Evolutionary conservation across 1,139 yeast genomes (phyloP), one percentile per base, ranked within the genome.

Genomic region (Suhomyces maxii): DNA sequence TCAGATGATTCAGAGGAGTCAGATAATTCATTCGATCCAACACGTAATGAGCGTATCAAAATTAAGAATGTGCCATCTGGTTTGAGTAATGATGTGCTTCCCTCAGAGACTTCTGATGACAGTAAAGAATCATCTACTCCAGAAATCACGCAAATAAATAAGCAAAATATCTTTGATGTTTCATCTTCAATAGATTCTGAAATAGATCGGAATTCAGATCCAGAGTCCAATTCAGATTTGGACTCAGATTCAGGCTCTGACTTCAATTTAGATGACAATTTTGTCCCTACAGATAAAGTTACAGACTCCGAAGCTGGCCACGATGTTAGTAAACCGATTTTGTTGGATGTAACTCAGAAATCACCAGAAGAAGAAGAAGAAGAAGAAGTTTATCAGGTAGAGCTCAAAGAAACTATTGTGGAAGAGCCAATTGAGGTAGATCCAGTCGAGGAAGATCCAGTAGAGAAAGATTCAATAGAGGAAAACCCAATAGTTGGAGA

Each of bases 1-100:
- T 53, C 56, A 3, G 57, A 55, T 14, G 57, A 54, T 35, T 53
- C 56, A 1, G 55, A 54, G 6, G 42, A 41, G 8, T 49, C 57
- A 10, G 57, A 54, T 13, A 51, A 46, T 34, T 50, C 57, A 1
- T 53, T 54, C 44, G 51, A 51, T 37, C 54, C 55, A 0, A 41
- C 37, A 8, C 44, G 44, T 9, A 53, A 51, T 37, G 41, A 34
- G 28, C 45, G 44, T 23, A 52, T 49, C 12, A 46, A 41, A 26
- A 42, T 47, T 34, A 36, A 34, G 9, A 36, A 36, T 28, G 11
- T 14, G 7, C 33, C 23, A 26, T 12, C 34, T n/a, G 31, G 23
- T 13, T 25, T 25, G 11, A 36, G 26, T 6, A 36, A 23, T 25
- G 9, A 23, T 36, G 25, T 7, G 26, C 8, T 36, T 14, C 10